Evolutionary conservation across 2,329 filamentous ascomycete genomes (phyloP), one percentile per base, ranked within the genome.

Genomic region (Coniella lustricola): DNA sequence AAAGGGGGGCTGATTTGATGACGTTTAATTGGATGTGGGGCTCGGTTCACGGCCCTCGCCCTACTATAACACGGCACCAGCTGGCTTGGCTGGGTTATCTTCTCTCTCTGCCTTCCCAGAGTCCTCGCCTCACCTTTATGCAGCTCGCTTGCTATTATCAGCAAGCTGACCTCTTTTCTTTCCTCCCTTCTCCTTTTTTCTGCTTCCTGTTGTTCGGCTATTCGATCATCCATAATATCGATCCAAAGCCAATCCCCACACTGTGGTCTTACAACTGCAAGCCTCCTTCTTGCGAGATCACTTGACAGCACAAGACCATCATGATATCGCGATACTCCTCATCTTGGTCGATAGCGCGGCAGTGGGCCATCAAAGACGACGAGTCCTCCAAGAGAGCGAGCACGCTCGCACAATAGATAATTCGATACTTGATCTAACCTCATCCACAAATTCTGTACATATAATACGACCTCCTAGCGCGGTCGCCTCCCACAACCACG

Each of bases 11-110:
- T 25, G 17, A 39, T 22, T 33, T 36, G 17, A 37, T 50, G 47
- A 45, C 48, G 48, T 50, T 53, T 50, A 53, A 53, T 50, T 53
- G 47, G 47, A 12, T 50, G 50, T 53, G 50, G 50, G 44, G 36
- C 31, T 33, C 31, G 33, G 47, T 38, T 49, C 35, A 44, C 43
- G 40, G 13, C 31, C 25, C 25, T 29, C 10, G 25, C 25, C 25
- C 10, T 10, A 29, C 25, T 29, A 29, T 29, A 5, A 29, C 25
- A 29, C 25, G 25, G n/a, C n/a, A n/a, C n/a, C 25, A 10, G 25
- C 25, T 29, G 25, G 25, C 38, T 34, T 40, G 33, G 44, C 17
- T 47, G 33, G 47, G 29, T 36, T 43, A 29, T 43, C 48, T 41
- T 32, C 17, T 36, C 7, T 32, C 17, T 36, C 7, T 12, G 3